These are phyloP conservation scores for Stipa capillata DNA, from an alignment of 176 grass and related monocot genomes.

Conservation along the genomic window DNA sequence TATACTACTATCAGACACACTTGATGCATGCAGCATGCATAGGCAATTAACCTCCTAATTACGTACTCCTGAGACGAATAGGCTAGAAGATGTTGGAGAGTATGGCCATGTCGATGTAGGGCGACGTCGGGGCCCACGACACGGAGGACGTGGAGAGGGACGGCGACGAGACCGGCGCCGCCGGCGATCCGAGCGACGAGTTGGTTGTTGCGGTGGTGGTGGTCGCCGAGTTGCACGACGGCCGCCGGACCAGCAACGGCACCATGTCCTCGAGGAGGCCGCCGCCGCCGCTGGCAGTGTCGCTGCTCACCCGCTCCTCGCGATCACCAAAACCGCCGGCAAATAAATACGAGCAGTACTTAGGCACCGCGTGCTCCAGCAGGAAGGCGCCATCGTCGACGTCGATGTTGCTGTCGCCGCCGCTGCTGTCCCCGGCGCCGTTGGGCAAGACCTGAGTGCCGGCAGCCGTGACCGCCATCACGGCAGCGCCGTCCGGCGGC, in stretches of 20 bases:
- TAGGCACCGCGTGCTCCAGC: neutral
- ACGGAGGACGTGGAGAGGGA: constrained; percentile 33
- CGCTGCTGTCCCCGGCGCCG: neutral
- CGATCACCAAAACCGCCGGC: neutral
- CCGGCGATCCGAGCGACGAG: constrained; percentile 18
- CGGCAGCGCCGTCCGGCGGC: neutral
- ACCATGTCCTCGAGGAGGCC: constrained; percentile 80
- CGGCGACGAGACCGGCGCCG: neutral
- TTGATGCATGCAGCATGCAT: neutral
- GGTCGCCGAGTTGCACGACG: neutral
- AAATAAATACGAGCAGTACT: neutral
- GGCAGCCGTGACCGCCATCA: too few relatives aligned
- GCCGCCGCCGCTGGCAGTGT: neutral
- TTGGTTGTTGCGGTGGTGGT: neutral
- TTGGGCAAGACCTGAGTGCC: too few relatives aligned
- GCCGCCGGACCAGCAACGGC: constrained; percentile 53
- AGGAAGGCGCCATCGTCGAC: neutral
- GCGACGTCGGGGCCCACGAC: constrained; percentile 40
- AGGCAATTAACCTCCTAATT: neutral
- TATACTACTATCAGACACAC: neutral
- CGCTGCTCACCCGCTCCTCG: neutral
- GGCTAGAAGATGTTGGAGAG: constrained; percentile 61
- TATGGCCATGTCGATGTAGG: constrained; percentile 53
- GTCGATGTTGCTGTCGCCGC: neutral
- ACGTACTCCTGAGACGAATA: too few relatives aligned